These are phyloP conservation scores for Penicillium samsonianum DNA, from an alignment of 495 filamentous ascomycete species.

Conservation along the genomic window DNA sequence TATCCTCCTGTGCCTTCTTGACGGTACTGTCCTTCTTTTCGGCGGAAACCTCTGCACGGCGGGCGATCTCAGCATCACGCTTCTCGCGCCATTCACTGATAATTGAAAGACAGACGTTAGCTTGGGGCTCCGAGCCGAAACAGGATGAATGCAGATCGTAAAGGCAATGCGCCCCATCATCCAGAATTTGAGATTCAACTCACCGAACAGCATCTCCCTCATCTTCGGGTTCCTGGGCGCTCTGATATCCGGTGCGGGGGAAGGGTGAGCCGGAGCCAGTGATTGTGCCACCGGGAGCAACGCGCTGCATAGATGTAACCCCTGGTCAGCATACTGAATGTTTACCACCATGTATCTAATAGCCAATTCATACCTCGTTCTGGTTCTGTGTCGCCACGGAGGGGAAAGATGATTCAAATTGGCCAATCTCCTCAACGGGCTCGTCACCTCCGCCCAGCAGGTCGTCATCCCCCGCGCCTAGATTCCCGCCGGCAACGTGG, in stretches of 20 bases:
- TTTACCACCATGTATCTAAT: background rate
- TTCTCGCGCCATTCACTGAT: conserved; percentile 83
- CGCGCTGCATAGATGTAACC: conserved; percentile 47
- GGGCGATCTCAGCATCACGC: conserved; percentile 72
- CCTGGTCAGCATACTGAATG: conserved; percentile 25
- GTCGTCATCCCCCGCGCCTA: conserved; percentile 62
- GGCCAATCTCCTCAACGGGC: conserved; percentile 57
- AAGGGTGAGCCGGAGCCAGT: conserved; percentile 80
- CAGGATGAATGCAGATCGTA: background rate
- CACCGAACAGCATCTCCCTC: conserved; percentile 85
- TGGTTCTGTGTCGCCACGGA: conserved; percentile 64
- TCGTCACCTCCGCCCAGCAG: conserved; percentile 62
- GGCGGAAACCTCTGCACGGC: conserved; percentile 74
- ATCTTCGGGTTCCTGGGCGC: conserved; percentile 59
- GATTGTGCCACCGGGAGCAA: conserved; percentile 85
- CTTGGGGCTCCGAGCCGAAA: background rate
- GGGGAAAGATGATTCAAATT: conserved; percentile 88
- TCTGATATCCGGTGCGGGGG: conserved; percentile 56
- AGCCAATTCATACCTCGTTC: conserved; percentile 66
- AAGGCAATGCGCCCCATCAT: conserved; percentile 15
- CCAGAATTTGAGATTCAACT: conserved; percentile 10
- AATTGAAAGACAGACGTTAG: conserved; percentile 8
- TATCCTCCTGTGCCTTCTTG: conserved; percentile 80
- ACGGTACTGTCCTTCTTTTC: conserved; percentile 78
- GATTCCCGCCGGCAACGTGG: conserved; percentile 49